Evolutionary conservation across 1,284 basidiomycete species (phyloP).

Genomic region (Ceratobasidium papillatum): DNA sequence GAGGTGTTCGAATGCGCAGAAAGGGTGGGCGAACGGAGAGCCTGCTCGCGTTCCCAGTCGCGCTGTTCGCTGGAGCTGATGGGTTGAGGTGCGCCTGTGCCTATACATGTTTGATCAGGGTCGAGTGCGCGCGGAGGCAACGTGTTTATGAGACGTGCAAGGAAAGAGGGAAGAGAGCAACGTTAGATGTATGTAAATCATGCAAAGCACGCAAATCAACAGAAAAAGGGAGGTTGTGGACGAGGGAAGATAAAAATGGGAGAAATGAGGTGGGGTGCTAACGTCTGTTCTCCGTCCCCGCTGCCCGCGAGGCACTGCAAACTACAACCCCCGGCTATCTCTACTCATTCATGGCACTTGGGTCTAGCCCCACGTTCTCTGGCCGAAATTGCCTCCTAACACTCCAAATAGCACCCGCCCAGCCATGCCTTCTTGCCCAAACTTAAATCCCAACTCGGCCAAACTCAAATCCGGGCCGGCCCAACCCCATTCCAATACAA

Average conservation of each 20-base stretch:
- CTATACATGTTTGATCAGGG: constrained; percentile 12
- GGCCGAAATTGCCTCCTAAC: neutral
- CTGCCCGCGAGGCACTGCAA: neutral
- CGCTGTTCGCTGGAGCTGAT: constrained; percentile 9
- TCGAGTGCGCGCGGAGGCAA: neutral
- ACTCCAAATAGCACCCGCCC: neutral
- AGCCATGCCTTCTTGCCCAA: neutral
- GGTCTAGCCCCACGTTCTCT: neutral
- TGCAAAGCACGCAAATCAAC: neutral
- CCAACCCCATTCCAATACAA: neutral
- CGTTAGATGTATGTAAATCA: constrained; percentile 5
- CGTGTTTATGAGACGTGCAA: constrained; percentile 19
- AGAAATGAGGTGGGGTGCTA: neutral
- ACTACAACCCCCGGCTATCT: neutral
- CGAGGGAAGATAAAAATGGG: neutral
- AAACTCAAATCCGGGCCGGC: neutral
- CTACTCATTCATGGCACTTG: neutral
- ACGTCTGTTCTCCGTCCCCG: neutral
- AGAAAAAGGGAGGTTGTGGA: neutral
- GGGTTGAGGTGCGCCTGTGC: constrained; percentile 20
- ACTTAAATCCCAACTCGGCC: neutral
- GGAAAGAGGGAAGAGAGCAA: neutral
- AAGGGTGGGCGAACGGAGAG: constrained; percentile 36
- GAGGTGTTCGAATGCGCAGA: constrained; percentile 36
- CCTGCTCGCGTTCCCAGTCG: constrained; percentile 35